Evolutionary conservation across 2,329 filamentous ascomycete genomes (phyloP), one percentile per base, ranked within the genome.

Genomic region (Calycina marina): DNA sequence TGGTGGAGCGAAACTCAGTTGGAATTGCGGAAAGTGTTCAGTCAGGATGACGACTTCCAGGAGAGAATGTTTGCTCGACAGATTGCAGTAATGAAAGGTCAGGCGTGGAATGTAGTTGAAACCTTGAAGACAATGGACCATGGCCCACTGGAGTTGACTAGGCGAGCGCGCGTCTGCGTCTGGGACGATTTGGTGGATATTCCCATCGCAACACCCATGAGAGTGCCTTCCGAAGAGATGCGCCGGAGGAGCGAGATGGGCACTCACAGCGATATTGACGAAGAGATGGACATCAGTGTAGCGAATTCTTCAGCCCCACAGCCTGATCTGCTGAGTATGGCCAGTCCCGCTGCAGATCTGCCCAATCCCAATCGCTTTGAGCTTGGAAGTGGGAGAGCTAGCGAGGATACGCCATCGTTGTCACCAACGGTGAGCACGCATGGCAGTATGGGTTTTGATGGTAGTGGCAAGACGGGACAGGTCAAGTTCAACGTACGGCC

Each of bases 31-130:
- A 71, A 74, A 40, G 77, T 94, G 28, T 98, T 98, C 54, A 77
- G 83, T 43, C 73, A 92, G 52, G 90, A 98, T 55, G 75, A 78
- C 2, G 90, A 98, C 57, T 98, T 98, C 56, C 84, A 96, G 54
- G 90, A 98, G 59, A 79, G 83, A 57, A 98, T 98, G 90, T 98
- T 93, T 58, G 84, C 84, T n/a, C 76, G 83, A 44, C 90, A 98
- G 52, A 92, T 98, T 40, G 88, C 90, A 1, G 90, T 98, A 37
- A 93, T 98, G 84, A 98, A 98, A 58, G 90, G 90, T 8, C 90
- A 98, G 53, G 90, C 90, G 1, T 98, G 90, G 85, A 98, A 98
- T 52, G 90, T 98, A 0, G 90, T 98, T 4, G 90, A 98, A 60
- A 94, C 90, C 1, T 67, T 98, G 39, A 98, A 98, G 55, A 81